Evolutionary conservation across 352 stramenopile species (phyloP).

Genomic region (Phytophthora rubi): DNA sequence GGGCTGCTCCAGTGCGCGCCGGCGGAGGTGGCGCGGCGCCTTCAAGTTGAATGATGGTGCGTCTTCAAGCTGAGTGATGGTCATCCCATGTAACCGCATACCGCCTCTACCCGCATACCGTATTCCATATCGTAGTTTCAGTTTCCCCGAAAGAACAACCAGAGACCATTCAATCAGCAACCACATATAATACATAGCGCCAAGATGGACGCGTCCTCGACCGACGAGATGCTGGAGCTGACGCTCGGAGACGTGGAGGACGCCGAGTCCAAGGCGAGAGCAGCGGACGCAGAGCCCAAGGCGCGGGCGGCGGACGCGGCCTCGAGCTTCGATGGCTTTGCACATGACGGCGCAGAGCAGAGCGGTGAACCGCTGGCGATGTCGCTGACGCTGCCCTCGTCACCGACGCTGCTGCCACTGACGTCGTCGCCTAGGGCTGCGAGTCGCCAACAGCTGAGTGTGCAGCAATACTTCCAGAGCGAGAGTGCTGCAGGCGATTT

Average conservation of each 20-base stretch:
- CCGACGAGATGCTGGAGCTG: slow-evolving; percentile 49
- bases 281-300: too few species aligned
- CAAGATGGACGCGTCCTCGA: slow-evolving; percentile 18
- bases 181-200: not conserved
- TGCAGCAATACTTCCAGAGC: slow-evolving; percentile 55
- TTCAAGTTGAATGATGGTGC: slow-evolving; percentile 5
- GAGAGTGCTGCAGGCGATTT: slow-evolving; percentile 39
- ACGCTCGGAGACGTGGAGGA: slow-evolving; percentile 47
- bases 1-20: slow-evolving; percentile 48
- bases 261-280: slow-evolving; percentile 13
- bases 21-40: slow-evolving; percentile 22
- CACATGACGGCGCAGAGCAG: slow-evolving; percentile 24
- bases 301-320: not conserved
- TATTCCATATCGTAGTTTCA: not conserved
- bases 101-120: not conserved
- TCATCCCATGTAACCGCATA: not conserved
- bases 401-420: slow-evolving; percentile 56
- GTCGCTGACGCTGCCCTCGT: slow-evolving; percentile 50
- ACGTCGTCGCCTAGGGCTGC: slow-evolving; percentile 31
- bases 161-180: slow-evolving; percentile 8
- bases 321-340: slow-evolving; percentile 28
- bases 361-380: slow-evolving; percentile 25
- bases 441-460: slow-evolving; percentile 31
- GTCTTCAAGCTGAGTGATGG: slow-evolving; percentile 2
- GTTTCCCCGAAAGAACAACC: not conserved